phyloP scores from a whole-genome alignment of 2,329 filamentous ascomycete species.

The Xylaria digitata region DNA sequence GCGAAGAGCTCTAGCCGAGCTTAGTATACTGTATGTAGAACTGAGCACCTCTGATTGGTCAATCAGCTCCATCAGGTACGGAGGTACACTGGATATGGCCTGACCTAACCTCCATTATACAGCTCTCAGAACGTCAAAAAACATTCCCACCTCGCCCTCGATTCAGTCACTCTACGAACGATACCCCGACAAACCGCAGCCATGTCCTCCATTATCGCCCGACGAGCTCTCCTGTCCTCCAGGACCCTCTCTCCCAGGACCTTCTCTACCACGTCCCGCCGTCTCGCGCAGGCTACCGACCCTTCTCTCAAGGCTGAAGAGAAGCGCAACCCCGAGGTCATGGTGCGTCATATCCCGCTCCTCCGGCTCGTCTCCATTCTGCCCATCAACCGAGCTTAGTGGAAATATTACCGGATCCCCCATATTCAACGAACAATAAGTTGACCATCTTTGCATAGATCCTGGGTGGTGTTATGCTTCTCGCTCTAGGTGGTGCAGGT shows the following conservation, averaged over 20 bases:
- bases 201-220: constrained; percentile 69
- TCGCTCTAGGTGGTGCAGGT: constrained; percentile 86
- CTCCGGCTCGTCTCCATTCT: neutral
- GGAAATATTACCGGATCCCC: neutral
- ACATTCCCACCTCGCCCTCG: constrained; percentile 13
- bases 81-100: constrained; percentile 27
- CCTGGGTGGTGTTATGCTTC: constrained; percentile 89
- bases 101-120: constrained; percentile 20
- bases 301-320: constrained; percentile 66
- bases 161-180: constrained; percentile 25
- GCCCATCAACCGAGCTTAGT: neutral
- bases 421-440: neutral
- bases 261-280: constrained; percentile 66
- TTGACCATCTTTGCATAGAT: constrained; percentile 68
- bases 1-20: too few species aligned
- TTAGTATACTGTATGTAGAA: neutral
- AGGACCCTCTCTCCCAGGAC: constrained; percentile 46
- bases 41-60: constrained; percentile 26
- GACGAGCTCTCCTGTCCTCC: constrained; percentile 54
- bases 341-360: constrained; percentile 54
- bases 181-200: constrained; percentile 44
- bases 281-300: constrained; percentile 55
- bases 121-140: constrained; percentile 26
- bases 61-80: constrained; percentile 31
- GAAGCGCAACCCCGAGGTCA: constrained; percentile 65